phyloP scores from a whole-genome alignment of 2,329 filamentous ascomycete species.

The Diaporthe ampelina region DNA sequence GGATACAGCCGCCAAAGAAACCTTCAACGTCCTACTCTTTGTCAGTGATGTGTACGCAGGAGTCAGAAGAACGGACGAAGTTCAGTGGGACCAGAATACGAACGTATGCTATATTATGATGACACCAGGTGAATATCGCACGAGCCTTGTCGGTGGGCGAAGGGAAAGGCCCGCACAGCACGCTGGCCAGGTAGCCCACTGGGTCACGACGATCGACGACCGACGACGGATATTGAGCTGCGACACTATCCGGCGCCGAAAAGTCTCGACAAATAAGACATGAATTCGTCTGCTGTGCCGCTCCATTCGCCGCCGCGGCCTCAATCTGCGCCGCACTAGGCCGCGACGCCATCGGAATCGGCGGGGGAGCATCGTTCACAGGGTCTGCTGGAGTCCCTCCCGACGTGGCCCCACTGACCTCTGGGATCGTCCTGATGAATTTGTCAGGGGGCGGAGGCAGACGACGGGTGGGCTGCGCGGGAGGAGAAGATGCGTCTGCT shows the following conservation, averaged over 20 bases:
- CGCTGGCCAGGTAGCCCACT: constrained; percentile 80
- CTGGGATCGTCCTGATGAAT: constrained; percentile 49
- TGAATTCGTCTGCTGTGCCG: constrained; percentile 46
- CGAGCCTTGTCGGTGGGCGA: constrained; percentile 92
- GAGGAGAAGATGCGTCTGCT: constrained; percentile 69
- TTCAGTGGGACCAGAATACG: neutral
- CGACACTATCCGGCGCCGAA: constrained; percentile 82
- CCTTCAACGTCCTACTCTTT: constrained; percentile 67
- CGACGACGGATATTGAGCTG: constrained; percentile 80
- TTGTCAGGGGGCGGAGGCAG: constrained; percentile 55
- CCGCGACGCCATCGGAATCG: constrained; percentile 65
- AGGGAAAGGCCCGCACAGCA: constrained; percentile 83
- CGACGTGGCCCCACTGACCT: constrained; percentile 47
- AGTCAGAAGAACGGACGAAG: neutral
- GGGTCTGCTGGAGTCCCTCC: constrained; percentile 39
- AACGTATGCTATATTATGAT: constrained; percentile 90
- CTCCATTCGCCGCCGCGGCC: constrained; percentile 54
- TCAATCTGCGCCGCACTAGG: constrained; percentile 67
- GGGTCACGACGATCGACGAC: constrained; percentile 76
- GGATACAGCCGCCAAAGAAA: constrained; percentile 81
- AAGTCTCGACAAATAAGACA: constrained; percentile 93
- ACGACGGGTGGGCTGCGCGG: constrained; percentile 51
- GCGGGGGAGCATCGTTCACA: constrained; percentile 60
- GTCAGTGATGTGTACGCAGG: neutral
- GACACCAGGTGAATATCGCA: constrained; percentile 94